Percentiles rank a stretch among this genome's conserved stretches.
phyloP scores from a whole-genome alignment of 2,329 filamentous ascomycete genomes.

The Clonostachys chloroleuca region DNA sequence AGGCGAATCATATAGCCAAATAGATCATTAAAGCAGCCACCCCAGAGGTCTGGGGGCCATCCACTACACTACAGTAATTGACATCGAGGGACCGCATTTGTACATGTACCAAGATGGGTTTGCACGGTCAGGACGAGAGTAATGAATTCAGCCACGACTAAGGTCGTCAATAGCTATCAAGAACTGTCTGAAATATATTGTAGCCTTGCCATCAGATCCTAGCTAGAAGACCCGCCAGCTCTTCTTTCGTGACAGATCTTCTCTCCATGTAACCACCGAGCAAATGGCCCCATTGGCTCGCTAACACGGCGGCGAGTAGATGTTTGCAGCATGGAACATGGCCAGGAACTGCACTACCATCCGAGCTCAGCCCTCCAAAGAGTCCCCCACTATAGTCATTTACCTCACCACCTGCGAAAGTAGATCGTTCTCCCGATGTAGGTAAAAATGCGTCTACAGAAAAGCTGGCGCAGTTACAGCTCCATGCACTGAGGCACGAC shows the following conservation, averaged over 20 bases:
- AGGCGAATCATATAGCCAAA: background rate
- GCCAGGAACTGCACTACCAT: constrained; percentile 18
- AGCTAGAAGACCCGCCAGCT: constrained; percentile 67
- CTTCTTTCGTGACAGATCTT: constrained; percentile 51
- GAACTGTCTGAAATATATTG: too few species aligned
- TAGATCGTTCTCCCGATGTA: constrained; percentile 2
- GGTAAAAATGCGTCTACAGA: constrained; percentile 63
- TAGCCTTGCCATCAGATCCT: constrained; percentile 16
- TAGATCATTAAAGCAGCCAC: background rate
- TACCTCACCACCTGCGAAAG: background rate
- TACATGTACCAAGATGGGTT: too few species aligned
- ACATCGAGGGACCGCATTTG: too few species aligned
- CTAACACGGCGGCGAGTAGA: constrained; percentile 76
- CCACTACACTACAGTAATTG: too few species aligned
- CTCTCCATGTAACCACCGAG: constrained; percentile 55
- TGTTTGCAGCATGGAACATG: constrained; percentile 75
- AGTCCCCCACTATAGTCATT: constrained; percentile 6
- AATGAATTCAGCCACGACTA: too few species aligned
- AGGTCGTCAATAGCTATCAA: too few species aligned
- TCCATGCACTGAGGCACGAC: constrained; percentile 76
- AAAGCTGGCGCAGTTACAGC: constrained; percentile 86
- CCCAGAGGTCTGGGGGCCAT: too few species aligned
- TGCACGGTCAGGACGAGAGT: too few species aligned
- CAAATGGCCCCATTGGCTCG: constrained; percentile 55
- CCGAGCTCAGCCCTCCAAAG: constrained; percentile 47